Conservation (phyloP, 2,329 filamentous ascomycete genomes). For the Penicillium sp. region DNA sequence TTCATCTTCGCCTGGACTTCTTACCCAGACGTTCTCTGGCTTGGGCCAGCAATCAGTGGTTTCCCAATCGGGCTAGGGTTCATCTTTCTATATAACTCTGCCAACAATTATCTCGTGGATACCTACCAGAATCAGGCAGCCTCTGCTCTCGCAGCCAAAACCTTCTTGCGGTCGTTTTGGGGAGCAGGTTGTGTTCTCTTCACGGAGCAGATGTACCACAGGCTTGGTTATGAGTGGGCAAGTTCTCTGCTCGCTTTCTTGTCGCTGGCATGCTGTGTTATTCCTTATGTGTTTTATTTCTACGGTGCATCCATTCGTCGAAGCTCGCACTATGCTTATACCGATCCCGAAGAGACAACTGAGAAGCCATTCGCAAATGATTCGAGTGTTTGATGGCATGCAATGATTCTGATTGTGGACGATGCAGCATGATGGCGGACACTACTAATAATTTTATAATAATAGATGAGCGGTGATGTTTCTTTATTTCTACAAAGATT, state of each 20-base stretch:
- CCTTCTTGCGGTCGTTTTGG: slow-evolving; percentile 74
- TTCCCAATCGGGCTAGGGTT: slow-evolving; percentile 73
- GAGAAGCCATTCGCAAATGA: too few relatives aligned
- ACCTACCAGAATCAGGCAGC: slow-evolving; percentile 71
- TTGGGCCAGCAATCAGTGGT: slow-evolving; percentile 68
- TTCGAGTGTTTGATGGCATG: too few relatives aligned
- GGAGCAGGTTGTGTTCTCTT: slow-evolving; percentile 74
- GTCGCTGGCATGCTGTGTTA: slow-evolving; percentile 71
- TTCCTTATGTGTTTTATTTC: slow-evolving; percentile 78
- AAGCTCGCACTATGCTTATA: slow-evolving; percentile 69
- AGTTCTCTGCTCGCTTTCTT: slow-evolving; percentile 69
- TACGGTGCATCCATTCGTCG: slow-evolving; percentile 68
- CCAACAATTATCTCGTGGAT: slow-evolving; percentile 70
- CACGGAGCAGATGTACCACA: slow-evolving; percentile 74
- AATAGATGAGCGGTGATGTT: too few relatives aligned
- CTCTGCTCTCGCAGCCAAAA: slow-evolving; percentile 77
- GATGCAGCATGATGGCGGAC: too few relatives aligned
- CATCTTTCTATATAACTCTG: slow-evolving; percentile 78
- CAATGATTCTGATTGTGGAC: too few relatives aligned
- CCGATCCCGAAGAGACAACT: too few relatives aligned
- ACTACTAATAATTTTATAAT: too few relatives aligned
- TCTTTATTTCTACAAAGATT: too few relatives aligned
- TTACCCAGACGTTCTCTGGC: slow-evolving; percentile 63
- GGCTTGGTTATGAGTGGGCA: slow-evolving; percentile 73
- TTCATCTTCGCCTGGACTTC: slow-evolving; percentile 69